phyloP scores from a whole-genome alignment of 2,329 filamentous ascomycete species.

The Phialophora chinensis region DNA sequence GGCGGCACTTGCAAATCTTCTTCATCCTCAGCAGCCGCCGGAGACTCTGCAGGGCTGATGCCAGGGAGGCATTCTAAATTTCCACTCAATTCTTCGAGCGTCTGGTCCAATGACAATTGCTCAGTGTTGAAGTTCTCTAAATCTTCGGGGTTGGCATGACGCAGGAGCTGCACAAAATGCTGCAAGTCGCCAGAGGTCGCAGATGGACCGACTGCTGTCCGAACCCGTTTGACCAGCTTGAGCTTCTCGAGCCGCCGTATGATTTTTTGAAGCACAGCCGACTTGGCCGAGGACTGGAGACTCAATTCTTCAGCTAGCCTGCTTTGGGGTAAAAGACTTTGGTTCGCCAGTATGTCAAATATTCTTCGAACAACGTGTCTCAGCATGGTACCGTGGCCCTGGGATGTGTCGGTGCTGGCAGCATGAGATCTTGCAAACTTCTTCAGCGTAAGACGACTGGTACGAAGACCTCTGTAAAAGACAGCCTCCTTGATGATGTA shows the following conservation, averaged over 20 bases:
- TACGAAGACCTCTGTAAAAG: constrained; percentile 56
- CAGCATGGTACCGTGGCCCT: constrained; percentile 17
- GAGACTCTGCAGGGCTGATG: constrained; percentile 34
- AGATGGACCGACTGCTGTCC: constrained; percentile 50
- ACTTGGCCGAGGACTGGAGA: constrained; percentile 22
- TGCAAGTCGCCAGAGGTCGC: constrained; percentile 46
- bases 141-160: constrained; percentile 50
- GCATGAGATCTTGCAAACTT: constrained; percentile 49
- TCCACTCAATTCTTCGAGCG: constrained; percentile 25
- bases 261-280: constrained; percentile 48
- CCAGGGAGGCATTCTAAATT: constrained; percentile 19
- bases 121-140: constrained; percentile 48
- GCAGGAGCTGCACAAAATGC: constrained; percentile 52
- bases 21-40: constrained; percentile 23
- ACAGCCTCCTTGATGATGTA: constrained; percentile 65
- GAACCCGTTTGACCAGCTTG: constrained; percentile 54
- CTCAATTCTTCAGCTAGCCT: constrained; percentile 26
- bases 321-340: constrained; percentile 27
- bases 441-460: constrained; percentile 62
- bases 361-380: constrained; percentile 34
- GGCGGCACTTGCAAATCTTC: constrained; percentile 41
- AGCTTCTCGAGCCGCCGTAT: constrained; percentile 54
- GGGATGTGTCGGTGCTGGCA: constrained; percentile 6
- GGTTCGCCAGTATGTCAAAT: constrained; percentile 25
- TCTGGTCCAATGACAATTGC: constrained; percentile 22